Evolutionary conservation across 2,329 filamentous ascomycete genomes (phyloP).

Genomic region (Ophiostoma perfectum): DNA sequence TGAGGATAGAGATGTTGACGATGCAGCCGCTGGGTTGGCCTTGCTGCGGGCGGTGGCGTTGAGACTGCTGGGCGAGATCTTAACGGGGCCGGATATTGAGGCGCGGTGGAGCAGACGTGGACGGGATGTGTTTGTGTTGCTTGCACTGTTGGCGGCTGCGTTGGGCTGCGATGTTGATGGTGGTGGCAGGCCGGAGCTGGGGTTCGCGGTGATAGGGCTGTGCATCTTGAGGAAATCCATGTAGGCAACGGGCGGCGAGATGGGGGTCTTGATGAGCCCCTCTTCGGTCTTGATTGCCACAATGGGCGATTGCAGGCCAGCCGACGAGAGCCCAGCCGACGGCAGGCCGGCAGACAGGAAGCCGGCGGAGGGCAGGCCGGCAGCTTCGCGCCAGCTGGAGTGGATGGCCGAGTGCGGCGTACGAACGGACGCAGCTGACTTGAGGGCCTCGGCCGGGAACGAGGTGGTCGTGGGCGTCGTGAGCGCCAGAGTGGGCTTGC

Average conservation of each 20-base stretch:
- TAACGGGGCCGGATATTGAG: slow-evolving; percentile 31
- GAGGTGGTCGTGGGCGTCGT: slow-evolving; percentile 58
- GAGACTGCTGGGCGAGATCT: slow-evolving; percentile 43
- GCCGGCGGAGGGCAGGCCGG: slow-evolving; percentile 40
- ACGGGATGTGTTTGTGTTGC: neutral
- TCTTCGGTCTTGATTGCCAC: slow-evolving; percentile 63
- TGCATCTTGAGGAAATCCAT: slow-evolving; percentile 83
- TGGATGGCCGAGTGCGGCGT: slow-evolving; percentile 61
- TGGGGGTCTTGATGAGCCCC: slow-evolving; percentile 68
- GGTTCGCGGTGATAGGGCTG: slow-evolving; percentile 26
- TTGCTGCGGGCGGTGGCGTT: slow-evolving; percentile 27
- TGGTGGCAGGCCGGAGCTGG: slow-evolving; percentile 2
- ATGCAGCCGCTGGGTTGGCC: slow-evolving; percentile 37
- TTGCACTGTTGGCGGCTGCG: neutral
- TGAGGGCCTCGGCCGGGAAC: slow-evolving; percentile 44
- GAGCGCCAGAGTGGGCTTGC: slow-evolving; percentile 53
- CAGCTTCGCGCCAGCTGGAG: slow-evolving; percentile 33
- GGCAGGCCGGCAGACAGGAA: slow-evolving; percentile 39
- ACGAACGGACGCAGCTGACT: slow-evolving; percentile 47
- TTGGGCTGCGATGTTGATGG: neutral
- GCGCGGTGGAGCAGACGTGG: slow-evolving; percentile 20
- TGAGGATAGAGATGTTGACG: slow-evolving; percentile 7
- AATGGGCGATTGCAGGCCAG: slow-evolving; percentile 36
- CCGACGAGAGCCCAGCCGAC: slow-evolving; percentile 35
- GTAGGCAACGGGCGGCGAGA: slow-evolving; percentile 85